Evolutionary conservation across 495 filamentous ascomycete species (phyloP), one percentile per base, ranked within the genome.

Genomic region (Penicillium dipodomyicola): DNA sequence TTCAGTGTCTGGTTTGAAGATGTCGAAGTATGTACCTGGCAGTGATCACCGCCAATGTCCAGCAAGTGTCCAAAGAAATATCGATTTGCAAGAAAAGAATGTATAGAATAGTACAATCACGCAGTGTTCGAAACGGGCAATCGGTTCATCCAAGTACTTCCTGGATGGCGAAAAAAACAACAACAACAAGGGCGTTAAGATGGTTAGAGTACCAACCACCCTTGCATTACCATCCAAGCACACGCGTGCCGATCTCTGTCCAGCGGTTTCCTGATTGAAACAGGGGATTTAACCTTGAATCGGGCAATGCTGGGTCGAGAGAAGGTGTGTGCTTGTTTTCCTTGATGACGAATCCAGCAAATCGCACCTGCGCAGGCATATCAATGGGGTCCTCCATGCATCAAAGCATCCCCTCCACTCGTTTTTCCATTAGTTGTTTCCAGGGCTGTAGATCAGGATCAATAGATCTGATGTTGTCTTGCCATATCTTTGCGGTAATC

Each of bases 21-120:
- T 32, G 40, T 49, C 56, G 32, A 59, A 59, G 39, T 47, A 57
- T 62, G 53, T 62, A 62, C 55, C 39, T 54, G 41, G 49, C 33
- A 52, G 43, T 51, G 12, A 32, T 44, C 20, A 41, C 29, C 32
- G 48, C 39, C 47, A 53, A 48, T 12, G 39, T 46, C 29, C 37
- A 45, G 40, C 53, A 57, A 61, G 25, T 52, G 41, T 49, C 20
- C 40, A 37, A 46, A 27, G 43, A 56, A 52, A 56, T 43, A 19
- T 27, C 23, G 25, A 43, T 20, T 39, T 20, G 30, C 37, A 52
- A 40, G 32, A 52, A 50, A 43, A 45, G 5, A 42, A 58, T 17
- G 12, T 58, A 23, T 45, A 52, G 29, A 32, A 45, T 17, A 52
- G 43, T 61, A 61, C 41, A 54, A 35, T 53, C 58, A 61, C 43